Percentiles rank a stretch among this genome's conserved stretches.
Conservation (phyloP, 345 rosid species). For the Triadica sebifera region DNA sequence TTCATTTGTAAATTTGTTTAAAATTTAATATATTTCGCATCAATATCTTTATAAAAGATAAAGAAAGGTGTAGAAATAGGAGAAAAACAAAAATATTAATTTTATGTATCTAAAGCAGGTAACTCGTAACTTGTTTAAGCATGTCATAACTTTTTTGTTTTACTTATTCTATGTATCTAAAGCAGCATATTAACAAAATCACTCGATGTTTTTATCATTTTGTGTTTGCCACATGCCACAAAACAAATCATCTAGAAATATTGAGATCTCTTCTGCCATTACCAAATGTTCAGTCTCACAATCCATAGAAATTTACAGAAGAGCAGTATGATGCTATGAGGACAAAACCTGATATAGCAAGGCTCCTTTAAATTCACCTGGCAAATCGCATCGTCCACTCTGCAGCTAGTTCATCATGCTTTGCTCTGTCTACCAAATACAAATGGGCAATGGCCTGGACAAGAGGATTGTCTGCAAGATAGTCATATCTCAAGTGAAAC, state of each 20-base stretch:
- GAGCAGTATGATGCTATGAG: background rate
- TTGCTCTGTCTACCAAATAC: constrained; percentile 69
- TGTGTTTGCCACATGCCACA: no score
- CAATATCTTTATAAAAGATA: no score
- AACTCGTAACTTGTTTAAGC: no score
- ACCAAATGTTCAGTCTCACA: background rate
- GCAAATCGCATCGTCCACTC: constrained; percentile 95
- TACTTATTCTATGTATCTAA: no score
- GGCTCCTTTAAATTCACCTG: constrained; percentile 34
- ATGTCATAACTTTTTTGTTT: no score
- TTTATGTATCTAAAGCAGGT: no score
- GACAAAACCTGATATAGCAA: background rate
- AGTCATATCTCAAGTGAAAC: background rate
- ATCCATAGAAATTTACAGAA: background rate
- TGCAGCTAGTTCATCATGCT: constrained; percentile 71
- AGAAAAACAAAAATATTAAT: no score
- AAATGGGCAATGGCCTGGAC: constrained; percentile 63
- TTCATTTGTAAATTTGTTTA: no score
- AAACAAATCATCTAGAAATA: background rate
- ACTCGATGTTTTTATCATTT: no score
- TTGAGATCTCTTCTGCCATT: background rate
- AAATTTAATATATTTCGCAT: no score
- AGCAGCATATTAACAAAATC: no score
- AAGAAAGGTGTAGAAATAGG: no score
- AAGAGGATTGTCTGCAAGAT: constrained; percentile 56